Percentiles rank a stretch among this genome's conserved stretches.
Evolutionary conservation across 1,284 basidiomycete genomes (phyloP).

Genomic region (Trichosporon ovoides): DNA sequence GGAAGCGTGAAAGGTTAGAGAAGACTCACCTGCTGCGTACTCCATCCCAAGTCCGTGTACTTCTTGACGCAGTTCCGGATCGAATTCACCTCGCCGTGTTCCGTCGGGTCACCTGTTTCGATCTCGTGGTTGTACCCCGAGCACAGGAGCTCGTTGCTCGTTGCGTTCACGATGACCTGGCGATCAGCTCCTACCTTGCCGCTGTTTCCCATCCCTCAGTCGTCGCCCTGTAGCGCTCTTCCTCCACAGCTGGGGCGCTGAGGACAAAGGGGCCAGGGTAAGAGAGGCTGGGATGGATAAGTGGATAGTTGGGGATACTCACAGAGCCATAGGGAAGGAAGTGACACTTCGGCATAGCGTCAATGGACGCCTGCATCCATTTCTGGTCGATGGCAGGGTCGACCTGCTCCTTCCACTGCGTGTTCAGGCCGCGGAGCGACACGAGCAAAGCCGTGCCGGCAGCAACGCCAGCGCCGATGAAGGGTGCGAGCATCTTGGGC

Average conservation of each 20-base stretch:
- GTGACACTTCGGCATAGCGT: constrained; percentile 17
- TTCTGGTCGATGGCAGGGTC: neutral
- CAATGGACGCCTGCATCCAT: constrained; percentile 18
- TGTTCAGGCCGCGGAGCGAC: neutral
- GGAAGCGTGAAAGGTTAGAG: no score
- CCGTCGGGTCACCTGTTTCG: constrained; percentile 6
- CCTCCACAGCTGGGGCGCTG: no score
- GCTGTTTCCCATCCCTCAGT: no score
- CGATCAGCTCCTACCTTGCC: neutral
- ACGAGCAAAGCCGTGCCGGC: neutral
- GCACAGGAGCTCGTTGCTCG: constrained; percentile 1
- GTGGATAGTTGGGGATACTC: neutral
- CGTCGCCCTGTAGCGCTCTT: no score
- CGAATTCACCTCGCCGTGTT: constrained; percentile 5
- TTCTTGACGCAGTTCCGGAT: constrained; percentile 6
- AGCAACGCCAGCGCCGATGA: neutral
- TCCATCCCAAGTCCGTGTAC: constrained; percentile 2
- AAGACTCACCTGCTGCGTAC: neutral
- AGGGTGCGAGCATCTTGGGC: neutral
- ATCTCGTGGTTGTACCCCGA: constrained; percentile 7
- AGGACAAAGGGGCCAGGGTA: no score
- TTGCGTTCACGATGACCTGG: constrained; percentile 8
- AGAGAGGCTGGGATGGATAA: no score
- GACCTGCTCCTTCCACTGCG: neutral
- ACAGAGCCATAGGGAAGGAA: constrained; percentile 4